These are phyloP conservation scores for Smallanthus sonchifolius DNA, from an alignment of 129 eudicot species.

Conservation along the genomic window DNA sequence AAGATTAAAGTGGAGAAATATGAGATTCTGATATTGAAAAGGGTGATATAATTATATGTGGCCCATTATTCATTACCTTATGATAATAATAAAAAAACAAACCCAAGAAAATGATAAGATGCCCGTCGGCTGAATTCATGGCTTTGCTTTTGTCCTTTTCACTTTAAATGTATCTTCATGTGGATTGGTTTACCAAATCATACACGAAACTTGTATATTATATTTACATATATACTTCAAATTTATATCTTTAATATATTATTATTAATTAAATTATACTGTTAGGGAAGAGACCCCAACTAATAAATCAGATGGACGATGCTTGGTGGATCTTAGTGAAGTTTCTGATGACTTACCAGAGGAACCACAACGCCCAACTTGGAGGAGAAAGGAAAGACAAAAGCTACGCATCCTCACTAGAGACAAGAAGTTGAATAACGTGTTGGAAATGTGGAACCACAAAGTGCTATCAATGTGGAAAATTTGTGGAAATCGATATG, in stretches of 20 bases:
- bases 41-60: constrained; percentile 4
- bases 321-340: no score
- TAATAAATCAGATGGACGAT: no score
- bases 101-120: not conserved
- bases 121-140: constrained; percentile 8
- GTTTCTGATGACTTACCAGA: no score
- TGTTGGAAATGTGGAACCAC: no score
- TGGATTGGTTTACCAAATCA: constrained; percentile 10
- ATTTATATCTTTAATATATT: not conserved
- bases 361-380: no score
- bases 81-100: not conserved
- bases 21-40: constrained; percentile 12
- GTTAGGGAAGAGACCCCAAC: not conserved
- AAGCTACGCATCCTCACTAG: no score
- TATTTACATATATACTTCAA: not conserved
- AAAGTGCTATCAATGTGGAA: no score
- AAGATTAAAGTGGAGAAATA: not conserved
- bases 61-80: constrained; percentile 17
- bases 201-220: constrained; percentile 1
- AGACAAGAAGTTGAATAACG: no score
- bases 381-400: no score
- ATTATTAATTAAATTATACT: not conserved
- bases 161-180: constrained; percentile 9
- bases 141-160: constrained; percentile 10
- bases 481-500: no score